These are phyloP conservation scores for Chaetomidium leptoderma DNA, from an alignment of 495 filamentous ascomycete genomes.

Conservation along the genomic window DNA sequence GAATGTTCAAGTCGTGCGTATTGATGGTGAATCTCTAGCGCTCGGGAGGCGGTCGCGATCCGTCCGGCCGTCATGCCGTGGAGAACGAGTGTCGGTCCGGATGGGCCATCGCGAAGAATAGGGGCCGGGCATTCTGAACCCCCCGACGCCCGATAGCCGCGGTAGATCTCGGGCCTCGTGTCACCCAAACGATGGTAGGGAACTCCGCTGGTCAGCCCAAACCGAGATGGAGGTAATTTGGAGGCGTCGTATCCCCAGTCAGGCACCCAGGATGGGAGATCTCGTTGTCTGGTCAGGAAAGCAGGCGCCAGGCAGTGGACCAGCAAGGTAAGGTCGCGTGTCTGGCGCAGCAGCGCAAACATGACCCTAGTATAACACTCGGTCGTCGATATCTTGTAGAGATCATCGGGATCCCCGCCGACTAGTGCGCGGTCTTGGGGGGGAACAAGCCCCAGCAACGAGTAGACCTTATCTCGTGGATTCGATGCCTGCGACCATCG, in stretches of 20 bases:
- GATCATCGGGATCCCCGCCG: not conserved
- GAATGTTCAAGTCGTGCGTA: not conserved
- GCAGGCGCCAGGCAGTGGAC: not conserved
- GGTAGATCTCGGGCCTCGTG: not conserved
- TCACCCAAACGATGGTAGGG: not conserved
- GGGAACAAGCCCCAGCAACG: not conserved
- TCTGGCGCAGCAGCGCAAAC: not conserved
- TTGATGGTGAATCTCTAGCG: not conserved
- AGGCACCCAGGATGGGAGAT: not conserved
- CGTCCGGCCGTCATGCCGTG: not conserved
- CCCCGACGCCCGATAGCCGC: not conserved
- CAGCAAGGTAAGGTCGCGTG: not conserved
- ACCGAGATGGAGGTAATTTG: not conserved
- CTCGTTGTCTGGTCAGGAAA: not conserved
- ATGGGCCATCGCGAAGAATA: not conserved
- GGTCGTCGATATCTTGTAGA: not conserved
- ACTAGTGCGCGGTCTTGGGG: not conserved
- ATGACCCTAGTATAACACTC: conserved; percentile 1
- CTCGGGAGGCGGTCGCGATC: not conserved
- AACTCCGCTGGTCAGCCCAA: not conserved
- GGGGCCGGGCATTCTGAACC: not conserved
- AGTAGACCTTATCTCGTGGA: not conserved
- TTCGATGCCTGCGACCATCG: not conserved
- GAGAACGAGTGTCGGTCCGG: not conserved
- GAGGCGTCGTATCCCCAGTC: not conserved